Percentiles rank a stretch among this genome's conserved stretches.
Conservation (phyloP, 2,329 filamentous ascomycete genomes). For the Hymenoscyphus fructigenus region DNA sequence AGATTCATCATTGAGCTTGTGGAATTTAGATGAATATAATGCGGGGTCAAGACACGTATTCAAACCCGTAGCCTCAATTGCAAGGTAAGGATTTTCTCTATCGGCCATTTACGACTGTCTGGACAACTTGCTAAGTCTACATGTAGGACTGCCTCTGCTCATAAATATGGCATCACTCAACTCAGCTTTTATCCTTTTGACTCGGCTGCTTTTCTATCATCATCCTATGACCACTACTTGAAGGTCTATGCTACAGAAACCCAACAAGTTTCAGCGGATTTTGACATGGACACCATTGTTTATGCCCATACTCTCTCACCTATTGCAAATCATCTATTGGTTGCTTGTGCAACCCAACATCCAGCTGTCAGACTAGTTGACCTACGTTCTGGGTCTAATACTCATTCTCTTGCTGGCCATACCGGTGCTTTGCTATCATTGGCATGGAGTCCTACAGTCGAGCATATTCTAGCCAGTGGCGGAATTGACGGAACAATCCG, state of each 20-base stretch:
- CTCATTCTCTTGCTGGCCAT: conserved; percentile 70
- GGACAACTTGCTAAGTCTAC: conserved; percentile 8
- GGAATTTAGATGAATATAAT: conserved; percentile 72
- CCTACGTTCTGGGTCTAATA: conserved; percentile 74
- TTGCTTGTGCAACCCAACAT: conserved; percentile 86
- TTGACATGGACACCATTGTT: conserved; percentile 65
- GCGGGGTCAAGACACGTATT: conserved; percentile 46
- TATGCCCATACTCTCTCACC: conserved; percentile 79
- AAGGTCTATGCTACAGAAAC: conserved; percentile 72
- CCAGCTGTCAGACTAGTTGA: conserved; percentile 83
- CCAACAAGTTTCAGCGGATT: conserved; percentile 61
- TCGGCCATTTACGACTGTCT: too few species aligned
- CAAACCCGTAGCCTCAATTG: conserved; percentile 52
- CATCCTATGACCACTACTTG: conserved; percentile 74
- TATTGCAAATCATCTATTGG: conserved; percentile 69
- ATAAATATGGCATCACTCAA: conserved; percentile 73
- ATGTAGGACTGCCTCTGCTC: conserved; percentile 39
- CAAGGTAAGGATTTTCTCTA: conserved; percentile 36
- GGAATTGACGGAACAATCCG: conserved; percentile 82
- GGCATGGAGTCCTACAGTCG: conserved; percentile 78
- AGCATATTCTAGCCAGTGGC: conserved; percentile 78
- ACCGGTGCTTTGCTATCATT: conserved; percentile 66
- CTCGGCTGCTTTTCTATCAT: conserved; percentile 70
- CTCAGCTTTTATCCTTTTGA: conserved; percentile 79
- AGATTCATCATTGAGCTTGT: conserved; percentile 80